These are phyloP conservation scores for Ceratocystis variospora DNA, from an alignment of 2,329 filamentous ascomycete genomes.

Conservation along the genomic window DNA sequence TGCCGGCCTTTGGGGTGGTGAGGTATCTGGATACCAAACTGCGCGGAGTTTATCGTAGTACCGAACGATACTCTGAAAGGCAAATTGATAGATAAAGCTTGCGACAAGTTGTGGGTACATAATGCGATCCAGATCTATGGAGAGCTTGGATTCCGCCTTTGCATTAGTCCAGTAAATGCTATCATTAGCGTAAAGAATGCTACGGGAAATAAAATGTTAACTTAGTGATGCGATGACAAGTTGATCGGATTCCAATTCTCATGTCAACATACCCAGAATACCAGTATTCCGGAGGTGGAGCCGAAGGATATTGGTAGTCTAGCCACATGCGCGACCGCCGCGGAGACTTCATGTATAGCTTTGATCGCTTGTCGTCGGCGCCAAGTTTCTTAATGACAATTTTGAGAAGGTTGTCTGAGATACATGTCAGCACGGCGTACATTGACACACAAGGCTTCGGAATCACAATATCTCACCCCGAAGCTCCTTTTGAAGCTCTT, in stretches of 20 bases:
- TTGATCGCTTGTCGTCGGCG: conserved; percentile 15
- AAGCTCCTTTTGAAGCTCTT: conserved; percentile 34
- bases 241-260: too few relatives aligned
- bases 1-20: conserved; percentile 8
- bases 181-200: conserved; percentile 14
- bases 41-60: conserved; percentile 14
- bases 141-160: conserved; percentile 12
- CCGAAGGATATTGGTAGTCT: conserved; percentile 15
- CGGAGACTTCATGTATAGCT: conserved; percentile 14
- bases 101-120: conserved; percentile 17
- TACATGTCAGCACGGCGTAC: background rate
- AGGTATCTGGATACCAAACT: conserved; percentile 16
- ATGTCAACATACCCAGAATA: conserved; percentile 12
- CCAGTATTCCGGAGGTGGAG: conserved; percentile 14
- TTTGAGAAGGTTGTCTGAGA: conserved; percentile 9
- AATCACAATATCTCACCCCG: conserved; percentile 24
- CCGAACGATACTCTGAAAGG: background rate
- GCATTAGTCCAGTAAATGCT: conserved; percentile 16
- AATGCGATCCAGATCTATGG: conserved; percentile 17
- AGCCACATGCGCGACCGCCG: conserved; percentile 15
- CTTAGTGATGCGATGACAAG: background rate
- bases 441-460: background rate
- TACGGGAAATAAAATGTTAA: background rate
- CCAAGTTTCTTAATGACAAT: conserved; percentile 16
- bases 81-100: conserved; percentile 10